Evolutionary conservation across 495 filamentous ascomycete genomes (phyloP), one percentile per base, ranked within the genome.

Genomic region (Halenospora varia): DNA sequence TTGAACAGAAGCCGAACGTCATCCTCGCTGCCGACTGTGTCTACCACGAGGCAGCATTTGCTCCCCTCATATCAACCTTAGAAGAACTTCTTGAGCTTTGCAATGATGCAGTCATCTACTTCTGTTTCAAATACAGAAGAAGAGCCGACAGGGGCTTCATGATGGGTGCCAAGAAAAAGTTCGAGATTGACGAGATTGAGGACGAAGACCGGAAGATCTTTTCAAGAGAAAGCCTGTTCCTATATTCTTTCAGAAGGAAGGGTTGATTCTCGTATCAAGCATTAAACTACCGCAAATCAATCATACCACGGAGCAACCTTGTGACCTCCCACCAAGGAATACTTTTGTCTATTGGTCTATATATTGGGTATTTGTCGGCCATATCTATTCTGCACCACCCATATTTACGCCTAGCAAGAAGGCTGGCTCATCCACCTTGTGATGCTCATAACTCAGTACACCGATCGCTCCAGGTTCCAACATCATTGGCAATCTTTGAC

Each of bases 41-140:
- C 49, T 98, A 97, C 77, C 95, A 95, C 64, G 93, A 98, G 69
- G 90, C 93, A 2, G 88, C 92, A 2, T 97, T 97, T 68, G 91
- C 92, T 44, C 77, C 96, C 25, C 77, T 98, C 26, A 77, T 92
- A 62, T 71, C 83, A 59, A 97, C 94, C n/a, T 69, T 98, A 61
- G 70, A 79, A 54, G 78, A 82, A 45, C 72, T 89, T 54, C 63
- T 88, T 40, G 77, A 53, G 41, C 65, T 77, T 24, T 73, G 76
- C 17, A 73, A 81, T 1, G 63, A 75, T 13, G 80, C 90, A 0
- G 75, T 88, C 2, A 85, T 92, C 64, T 97, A 89, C 71, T 98
- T 98, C 75, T 97, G 93, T 73, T 96, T 89, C 74, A 97, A 96
- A 74, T 91, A 86, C 72, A 79, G 94, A 59, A 82, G 94, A 62